Evolutionary conservation across 1,139 yeast genomes (phyloP).

Genomic region (Taphrina confusa): DNA sequence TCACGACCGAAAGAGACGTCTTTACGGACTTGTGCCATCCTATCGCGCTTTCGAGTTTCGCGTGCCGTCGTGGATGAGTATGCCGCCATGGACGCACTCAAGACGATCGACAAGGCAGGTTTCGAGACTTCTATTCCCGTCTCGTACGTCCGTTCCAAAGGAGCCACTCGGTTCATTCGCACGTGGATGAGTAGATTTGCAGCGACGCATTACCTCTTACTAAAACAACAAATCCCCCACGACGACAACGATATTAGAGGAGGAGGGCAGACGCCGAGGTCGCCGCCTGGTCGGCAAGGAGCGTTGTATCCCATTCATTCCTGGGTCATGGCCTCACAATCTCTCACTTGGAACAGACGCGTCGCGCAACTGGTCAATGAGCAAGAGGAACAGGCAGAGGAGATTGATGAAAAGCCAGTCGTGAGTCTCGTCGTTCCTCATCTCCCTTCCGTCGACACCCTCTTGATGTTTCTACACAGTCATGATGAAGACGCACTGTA

Average conservation of each 20-base stretch:
- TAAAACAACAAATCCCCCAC: neutral
- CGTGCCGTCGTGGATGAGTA: neutral
- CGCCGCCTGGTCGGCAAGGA: neutral
- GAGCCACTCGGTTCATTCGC: neutral
- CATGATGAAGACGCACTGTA: slow-evolving; percentile 7
- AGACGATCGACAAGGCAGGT: slow-evolving; percentile 1
- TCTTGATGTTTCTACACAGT: neutral
- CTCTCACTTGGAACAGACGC: neutral
- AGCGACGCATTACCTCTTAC: slow-evolving; percentile 12
- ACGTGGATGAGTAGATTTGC: slow-evolving; percentile 6
- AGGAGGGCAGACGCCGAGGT: neutral
- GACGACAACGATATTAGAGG: neutral
- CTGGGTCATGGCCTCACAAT: neutral
- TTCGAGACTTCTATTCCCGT: neutral
- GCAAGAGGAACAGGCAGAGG: neutral
- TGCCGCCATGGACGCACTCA: neutral
- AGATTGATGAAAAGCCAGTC: neutral
- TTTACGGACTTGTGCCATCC: too few relatives aligned
- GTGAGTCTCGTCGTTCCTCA: neutral
- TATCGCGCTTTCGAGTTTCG: neutral
- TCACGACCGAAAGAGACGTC: too few relatives aligned
- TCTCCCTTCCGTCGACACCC: neutral
- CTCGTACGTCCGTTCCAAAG: slow-evolving; percentile 4
- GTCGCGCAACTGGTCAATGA: neutral
- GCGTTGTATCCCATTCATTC: neutral